Evolutionary conservation across 257 asterid species (phyloP), one percentile per base, ranked within the genome.

Genomic region (Nicotiana benthamiana): DNA sequence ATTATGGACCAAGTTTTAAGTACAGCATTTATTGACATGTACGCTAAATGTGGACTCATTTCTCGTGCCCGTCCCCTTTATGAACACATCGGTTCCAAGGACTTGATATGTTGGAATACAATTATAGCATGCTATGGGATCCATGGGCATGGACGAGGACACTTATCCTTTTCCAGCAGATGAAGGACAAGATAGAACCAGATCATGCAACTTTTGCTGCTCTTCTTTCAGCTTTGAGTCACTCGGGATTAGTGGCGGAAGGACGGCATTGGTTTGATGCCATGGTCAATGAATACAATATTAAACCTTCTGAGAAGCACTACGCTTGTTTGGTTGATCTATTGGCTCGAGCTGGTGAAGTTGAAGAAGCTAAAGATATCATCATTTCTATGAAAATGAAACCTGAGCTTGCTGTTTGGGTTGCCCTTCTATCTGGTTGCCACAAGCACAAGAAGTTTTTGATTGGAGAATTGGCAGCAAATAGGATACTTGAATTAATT

Each of bases 161-260:
- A 10, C 92, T 91, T n/a, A 57, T 82, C 0, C 83, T 90, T 77
- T 91, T 94, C 90, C 83, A 65, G 22, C 84, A 65, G 75, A 89
- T 94, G 97, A 83, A 82, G 15, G 82, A 83, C 56, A 46, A 85
- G 59, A 57, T 80, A 12, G 83, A 82, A 78, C 97, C 98, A 20
- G 97, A 92, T 80, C 90, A 94, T 81, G 97, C 89, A 18, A 92
- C 98, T 53, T 94, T 94, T 88, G 93, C 98, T 68, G 87, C 97
- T 75, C 93, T 94, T 66, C 90, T 92, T 34, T 91, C 98, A 16
- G 97, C 97, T 43, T 43, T 90, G 87, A 90, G 97, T 79, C 98
- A 92, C 86, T 89, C 97, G 0, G 97, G 97, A 40, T 79, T 94
- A 67, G 98, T 90, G 6, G 89, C 84, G 40, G 89, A 92, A 87